These are phyloP conservation scores for Thraustotheca clavata DNA, from an alignment of 352 stramenopile species.

Conservation along the genomic window DNA sequence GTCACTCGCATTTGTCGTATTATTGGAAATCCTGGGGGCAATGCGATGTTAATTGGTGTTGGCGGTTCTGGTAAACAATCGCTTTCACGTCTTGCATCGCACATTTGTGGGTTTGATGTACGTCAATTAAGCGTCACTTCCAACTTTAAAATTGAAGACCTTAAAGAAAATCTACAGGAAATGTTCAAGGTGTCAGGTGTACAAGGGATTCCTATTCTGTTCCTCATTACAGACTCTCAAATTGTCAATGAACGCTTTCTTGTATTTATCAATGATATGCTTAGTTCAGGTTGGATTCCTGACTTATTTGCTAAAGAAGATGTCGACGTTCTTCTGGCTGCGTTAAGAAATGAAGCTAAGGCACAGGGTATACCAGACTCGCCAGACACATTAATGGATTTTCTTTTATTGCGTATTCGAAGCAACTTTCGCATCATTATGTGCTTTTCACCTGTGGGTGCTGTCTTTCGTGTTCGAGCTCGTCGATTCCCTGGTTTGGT, in stretches of 20 bases:
- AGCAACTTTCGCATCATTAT: slow-evolving; percentile 95
- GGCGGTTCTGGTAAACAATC: slow-evolving; percentile 95
- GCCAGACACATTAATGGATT: slow-evolving; percentile 92
- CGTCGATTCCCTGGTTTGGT: slow-evolving; percentile 95
- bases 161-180: slow-evolving; percentile 95
- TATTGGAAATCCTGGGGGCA: slow-evolving; percentile 93
- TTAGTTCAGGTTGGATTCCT: slow-evolving; percentile 94
- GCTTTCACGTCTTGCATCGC: slow-evolving; percentile 91
- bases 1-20: slow-evolving; percentile 95
- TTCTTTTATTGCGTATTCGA: slow-evolving; percentile 91
- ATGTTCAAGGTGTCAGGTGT: slow-evolving; percentile 96
- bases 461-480: slow-evolving; percentile 93
- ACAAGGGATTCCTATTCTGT: slow-evolving; percentile 91
- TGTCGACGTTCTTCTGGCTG: slow-evolving; percentile 86
- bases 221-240: slow-evolving; percentile 97
- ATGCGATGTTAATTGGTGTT: slow-evolving; percentile 97
- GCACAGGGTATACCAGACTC: slow-evolving; percentile 90
- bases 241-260: slow-evolving; percentile 98
- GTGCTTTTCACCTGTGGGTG: slow-evolving; percentile 96
- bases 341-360: slow-evolving; percentile 92
- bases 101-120: slow-evolving; percentile 96
- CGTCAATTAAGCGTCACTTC: slow-evolving; percentile 93
- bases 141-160: slow-evolving; percentile 94
- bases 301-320: slow-evolving; percentile 97
- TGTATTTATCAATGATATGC: slow-evolving; percentile 98